phyloP scores from a whole-genome alignment of 495 filamentous ascomycete species.

The Entonaema liquescens region DNA sequence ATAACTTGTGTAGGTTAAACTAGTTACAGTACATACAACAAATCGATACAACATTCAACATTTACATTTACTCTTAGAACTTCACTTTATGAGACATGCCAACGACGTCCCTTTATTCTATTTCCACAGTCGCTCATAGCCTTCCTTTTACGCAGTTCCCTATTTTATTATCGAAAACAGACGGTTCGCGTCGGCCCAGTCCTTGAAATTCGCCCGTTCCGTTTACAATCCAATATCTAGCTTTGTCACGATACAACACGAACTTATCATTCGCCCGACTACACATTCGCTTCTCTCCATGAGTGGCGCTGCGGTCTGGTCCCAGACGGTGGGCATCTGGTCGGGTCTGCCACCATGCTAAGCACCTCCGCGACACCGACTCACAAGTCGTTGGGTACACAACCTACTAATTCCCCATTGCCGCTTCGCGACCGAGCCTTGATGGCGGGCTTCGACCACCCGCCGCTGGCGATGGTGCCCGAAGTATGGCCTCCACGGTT shows the following conservation, averaged over 20 bases:
- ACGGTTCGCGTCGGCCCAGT: not conserved
- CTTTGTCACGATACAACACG: conserved; percentile 24
- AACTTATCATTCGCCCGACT: conserved; percentile 10
- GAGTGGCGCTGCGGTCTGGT: conserved; percentile 29
- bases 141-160: conserved; percentile 21
- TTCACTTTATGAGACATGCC: conserved; percentile 28
- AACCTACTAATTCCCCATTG: conserved; percentile 49
- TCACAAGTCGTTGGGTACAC: conserved; percentile 71
- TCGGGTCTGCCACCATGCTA: conserved; percentile 65
- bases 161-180: not conserved
- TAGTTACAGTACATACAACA: no score
- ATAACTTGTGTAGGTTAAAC: no score
- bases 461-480: conserved; percentile 50
- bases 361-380: conserved; percentile 74
- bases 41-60: conserved; percentile 16
- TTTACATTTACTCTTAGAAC: not conserved
- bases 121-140: conserved; percentile 13
- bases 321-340: conserved; percentile 59
- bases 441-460: conserved; percentile 64
- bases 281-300: conserved; percentile 32
- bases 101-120: conserved; percentile 8
- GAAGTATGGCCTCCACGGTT: conserved; percentile 67
- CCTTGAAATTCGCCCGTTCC: conserved; percentile 1
- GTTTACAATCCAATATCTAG: conserved; percentile 14
- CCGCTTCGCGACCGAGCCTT: conserved; percentile 51